Evolutionary conservation across 352 stramenopile species (phyloP).

Genomic region (Thraustochytrium sp.): DNA sequence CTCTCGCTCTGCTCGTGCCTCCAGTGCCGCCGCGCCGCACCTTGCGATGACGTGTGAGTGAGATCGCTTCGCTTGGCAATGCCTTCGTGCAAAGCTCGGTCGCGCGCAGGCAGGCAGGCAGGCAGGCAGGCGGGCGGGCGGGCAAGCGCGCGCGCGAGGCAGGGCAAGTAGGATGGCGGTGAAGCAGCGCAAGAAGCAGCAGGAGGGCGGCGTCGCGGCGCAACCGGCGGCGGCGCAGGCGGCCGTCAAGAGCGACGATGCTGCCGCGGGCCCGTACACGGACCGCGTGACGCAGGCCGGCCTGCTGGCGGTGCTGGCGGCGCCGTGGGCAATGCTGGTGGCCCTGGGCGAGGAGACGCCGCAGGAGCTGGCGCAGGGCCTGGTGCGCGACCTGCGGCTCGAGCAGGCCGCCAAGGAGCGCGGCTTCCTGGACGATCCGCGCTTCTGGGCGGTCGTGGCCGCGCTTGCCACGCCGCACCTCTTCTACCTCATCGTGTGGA

Average conservation of each 20-base stretch:
- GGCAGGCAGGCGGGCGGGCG: background rate
- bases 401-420: background rate
- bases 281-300: background rate
- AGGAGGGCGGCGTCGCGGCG: too few species aligned
- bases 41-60: too few species aligned
- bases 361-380: background rate
- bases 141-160: too few species aligned
- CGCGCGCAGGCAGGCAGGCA: too few species aligned
- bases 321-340: background rate
- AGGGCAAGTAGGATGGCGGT: background rate
- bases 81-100: too few species aligned
- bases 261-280: background rate
- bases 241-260: background rate
- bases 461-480: slow-evolving; percentile 38
- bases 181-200: background rate
- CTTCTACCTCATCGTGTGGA: slow-evolving; percentile 42
- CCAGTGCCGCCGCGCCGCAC: too few species aligned
- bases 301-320: background rate
- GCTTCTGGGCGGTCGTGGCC: slow-evolving; percentile 7
- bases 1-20: too few species aligned
- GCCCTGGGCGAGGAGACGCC: background rate
- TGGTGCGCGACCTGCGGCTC: background rate
- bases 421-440: background rate
- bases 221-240: background rate
- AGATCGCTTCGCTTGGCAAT: too few species aligned